phyloP scores from a whole-genome alignment of 2,329 filamentous ascomycete genomes.

The Stemphylium beticola region DNA sequence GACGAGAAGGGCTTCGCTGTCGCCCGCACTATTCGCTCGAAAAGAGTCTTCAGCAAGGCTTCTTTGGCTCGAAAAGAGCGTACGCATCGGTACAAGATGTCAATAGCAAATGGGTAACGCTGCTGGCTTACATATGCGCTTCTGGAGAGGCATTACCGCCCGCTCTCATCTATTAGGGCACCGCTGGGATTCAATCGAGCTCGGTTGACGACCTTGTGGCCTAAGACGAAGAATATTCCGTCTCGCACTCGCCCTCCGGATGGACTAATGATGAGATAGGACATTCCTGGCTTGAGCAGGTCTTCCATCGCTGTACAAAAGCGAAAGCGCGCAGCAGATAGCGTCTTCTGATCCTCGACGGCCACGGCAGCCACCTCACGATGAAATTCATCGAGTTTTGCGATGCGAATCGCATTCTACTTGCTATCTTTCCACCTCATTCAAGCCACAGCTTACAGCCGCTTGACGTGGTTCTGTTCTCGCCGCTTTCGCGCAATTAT shows the following conservation, averaged over 20 bases:
- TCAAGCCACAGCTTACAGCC: neutral
- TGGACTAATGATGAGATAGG: too few species aligned
- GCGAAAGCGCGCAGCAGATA: too few species aligned
- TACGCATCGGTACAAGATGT: neutral
- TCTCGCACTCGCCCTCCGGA: neutral
- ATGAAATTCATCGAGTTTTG: neutral
- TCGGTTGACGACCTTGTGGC: conserved; percentile 1
- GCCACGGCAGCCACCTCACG: too few species aligned
- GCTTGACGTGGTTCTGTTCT: neutral
- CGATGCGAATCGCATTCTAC: neutral
- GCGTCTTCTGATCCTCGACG: too few species aligned
- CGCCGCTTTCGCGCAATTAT: neutral
- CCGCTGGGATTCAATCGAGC: conserved; percentile 2
- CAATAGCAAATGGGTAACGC: neutral
- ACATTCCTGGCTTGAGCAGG: too few species aligned
- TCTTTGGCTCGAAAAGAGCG: neutral
- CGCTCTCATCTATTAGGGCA: too few species aligned
- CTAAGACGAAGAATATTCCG: neutral
- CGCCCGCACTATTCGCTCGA: conserved; percentile 2
- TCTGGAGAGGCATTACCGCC: too few species aligned
- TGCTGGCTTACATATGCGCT: too few species aligned
- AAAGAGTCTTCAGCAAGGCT: neutral
- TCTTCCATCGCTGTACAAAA: too few species aligned
- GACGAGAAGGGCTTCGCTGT: too few species aligned
- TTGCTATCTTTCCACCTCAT: neutral